phyloP scores from a whole-genome alignment of 805 yeast species.

The Schizosaccharomyces octosporus region DNA sequence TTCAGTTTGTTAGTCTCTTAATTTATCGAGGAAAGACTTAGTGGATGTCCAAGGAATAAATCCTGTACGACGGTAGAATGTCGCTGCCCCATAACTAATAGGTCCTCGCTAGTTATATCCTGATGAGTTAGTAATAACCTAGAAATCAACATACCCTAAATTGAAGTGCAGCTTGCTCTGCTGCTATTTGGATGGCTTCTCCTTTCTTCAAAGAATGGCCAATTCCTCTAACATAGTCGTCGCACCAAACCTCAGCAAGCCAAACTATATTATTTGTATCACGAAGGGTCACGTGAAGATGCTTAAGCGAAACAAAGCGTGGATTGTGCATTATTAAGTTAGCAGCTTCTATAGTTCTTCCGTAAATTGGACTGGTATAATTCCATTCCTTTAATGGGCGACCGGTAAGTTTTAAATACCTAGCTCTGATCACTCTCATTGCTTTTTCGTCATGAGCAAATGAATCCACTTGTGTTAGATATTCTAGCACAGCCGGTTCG shows the following conservation, averaged over 20 bases:
- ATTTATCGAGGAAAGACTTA: not conserved
- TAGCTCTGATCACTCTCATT: not conserved
- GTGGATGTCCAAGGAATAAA: not conserved
- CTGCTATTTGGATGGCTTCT: not conserved
- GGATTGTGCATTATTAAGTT: not conserved
- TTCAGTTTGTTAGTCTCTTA: not conserved
- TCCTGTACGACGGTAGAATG: not conserved
- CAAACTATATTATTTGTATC: not conserved
- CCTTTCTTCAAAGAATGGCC: not conserved
- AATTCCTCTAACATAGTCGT: not conserved
- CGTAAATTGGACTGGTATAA: not conserved
- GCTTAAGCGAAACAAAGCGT: not conserved
- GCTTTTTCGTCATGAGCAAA: not conserved
- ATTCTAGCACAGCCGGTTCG: not conserved
- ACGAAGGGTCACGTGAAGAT: not conserved
- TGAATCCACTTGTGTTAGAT: not conserved
- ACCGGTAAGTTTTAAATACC: not conserved
- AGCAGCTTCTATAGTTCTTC: not conserved
- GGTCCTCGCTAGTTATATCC: not conserved
- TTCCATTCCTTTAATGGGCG: not conserved
- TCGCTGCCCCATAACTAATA: not conserved
- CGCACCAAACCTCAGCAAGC: not conserved
- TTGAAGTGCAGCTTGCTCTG: not conserved
- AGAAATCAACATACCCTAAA: not conserved
- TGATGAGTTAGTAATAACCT: not conserved